Evolutionary conservation across 2,329 filamentous ascomycete genomes (phyloP), one percentile per base, ranked within the genome.

Genomic region (Penicillium carneum): DNA sequence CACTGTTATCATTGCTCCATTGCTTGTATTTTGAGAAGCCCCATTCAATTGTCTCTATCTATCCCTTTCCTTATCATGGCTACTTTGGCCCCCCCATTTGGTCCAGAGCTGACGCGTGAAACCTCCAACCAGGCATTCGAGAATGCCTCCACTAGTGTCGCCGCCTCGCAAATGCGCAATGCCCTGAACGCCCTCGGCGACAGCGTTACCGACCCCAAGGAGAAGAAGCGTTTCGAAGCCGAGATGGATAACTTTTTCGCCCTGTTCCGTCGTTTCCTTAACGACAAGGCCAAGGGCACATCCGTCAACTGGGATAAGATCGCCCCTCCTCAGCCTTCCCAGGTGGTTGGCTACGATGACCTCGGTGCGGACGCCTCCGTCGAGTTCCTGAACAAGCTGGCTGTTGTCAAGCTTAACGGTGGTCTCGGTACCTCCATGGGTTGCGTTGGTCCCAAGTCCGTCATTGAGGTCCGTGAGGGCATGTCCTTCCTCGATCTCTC

Each of bases 171-270:
- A 84, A 99, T 99, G 95, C 92, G 95, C 81, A 99, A 99, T 86
- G 87, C 92, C 64, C 86, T 99, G 78, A 98, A 97, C 79, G 89
- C 90, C 79, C 90, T 99, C 66, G 87, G 91, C 72, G 95, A 99
- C 83, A 91, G 90, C 10, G 93, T 97, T 77, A 87, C 88, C 74
- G 93, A 98, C 77, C 85, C 90, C 59, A 83, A 78, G 34, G 84
- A 87, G 77, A 88, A 87, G 84, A 81, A 82, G 91, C 88, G 96
- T 69, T 98, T 98, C 80, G 94, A 98, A 84, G 96, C 93, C 4
- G 94, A 99, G 83, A 98, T 97, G 93, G 95, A 99, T 87, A 99
- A 99, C 88, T 99, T 99, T 86, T 99, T 99, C 78, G 90, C 93
- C 63, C 90, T 99, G 65, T 99, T 99, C 90, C 91, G 95, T 77